Base-by-base conservation (phyloP, 495 filamentous ascomycete genomes). In the Neurospora sublineolata region DNA sequence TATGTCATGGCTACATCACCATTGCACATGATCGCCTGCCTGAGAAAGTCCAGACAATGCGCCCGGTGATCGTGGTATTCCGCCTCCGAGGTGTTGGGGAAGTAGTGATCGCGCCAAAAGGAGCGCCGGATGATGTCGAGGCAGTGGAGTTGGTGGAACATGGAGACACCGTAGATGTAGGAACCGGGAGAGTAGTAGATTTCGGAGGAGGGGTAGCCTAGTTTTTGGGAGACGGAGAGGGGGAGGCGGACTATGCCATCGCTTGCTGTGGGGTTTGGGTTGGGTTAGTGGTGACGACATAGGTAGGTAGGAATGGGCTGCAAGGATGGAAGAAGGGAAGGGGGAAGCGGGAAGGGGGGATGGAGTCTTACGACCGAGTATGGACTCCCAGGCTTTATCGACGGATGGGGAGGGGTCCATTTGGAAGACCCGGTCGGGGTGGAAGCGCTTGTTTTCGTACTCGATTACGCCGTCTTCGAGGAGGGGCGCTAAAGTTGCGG, bases 101-200 rank as follows among this genome's bases (percentile, higher is more conserved):
- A 73, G 46, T 73, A 70, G 27, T 70, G 46, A 0, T 36, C 68
- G 9, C 69, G 30, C 14, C 16, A 6, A 0, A 39, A 33, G 2
- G 37, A 64, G 23, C 70, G 70, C 1, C 72, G 72, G 1, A 73
- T 0, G 18, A 58, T 37, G 30, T 73, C 52, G 16, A 73, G 72
- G 68, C 77, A 78, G 64, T 78, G 77, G 0, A 78, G 74, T 68
- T 78, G 77, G 52, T 78, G 77, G 70, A 75, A 77, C 37, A 75
- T 71, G 46, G 72, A 73, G 16, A 74, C 70, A 20, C 70, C 70
- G 64, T 72, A 72, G 20, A 69, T 69, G 37, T 69, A 69, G 37
- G 38, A 16, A 8, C 38, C 68, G 14, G 68, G 38, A 1, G 37
- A 3, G 38, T 69, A 69, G 38, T 46, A 69, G 8, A 69, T 38